Base-by-base conservation (phyloP, 176 grass and related monocot species). In the Oryza rufipogon region DNA sequence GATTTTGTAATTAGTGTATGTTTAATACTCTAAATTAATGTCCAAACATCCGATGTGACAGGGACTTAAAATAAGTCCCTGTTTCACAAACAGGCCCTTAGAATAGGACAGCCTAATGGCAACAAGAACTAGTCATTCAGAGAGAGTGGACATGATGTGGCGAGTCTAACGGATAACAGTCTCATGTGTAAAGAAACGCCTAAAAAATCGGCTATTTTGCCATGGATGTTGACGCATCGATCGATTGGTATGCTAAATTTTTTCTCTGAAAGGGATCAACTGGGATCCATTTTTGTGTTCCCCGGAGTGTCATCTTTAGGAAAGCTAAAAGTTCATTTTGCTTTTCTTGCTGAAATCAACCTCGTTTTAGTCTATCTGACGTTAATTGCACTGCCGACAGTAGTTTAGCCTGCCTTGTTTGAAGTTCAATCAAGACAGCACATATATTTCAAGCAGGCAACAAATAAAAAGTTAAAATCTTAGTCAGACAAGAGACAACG, bases 211-310 rank as follows among this genome's bases (percentile, higher is more conserved):
- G 36, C 58, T 32, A 34, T 36, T 45, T 78, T 69, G 61, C 64
- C 4, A 64, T 61, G 20, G 71, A 87, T 48, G 79, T 39, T 70
- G 75, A 54, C 75, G 49, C 63, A 64, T 26, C 49, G 8, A 80
- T 70, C 22, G 11, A 79, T 58, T 8, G 47, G 17, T 33, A 42
- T 60, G 66, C 19, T 10, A 48, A 72, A 26, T 46, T 47, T 67
- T 72, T 30, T 20, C 60, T 22, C 52, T 46, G 73, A 73, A 81
- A 85, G 20, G 78, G 88, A 58, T 71, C 15, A 75, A 71, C 36
- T 46, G n/a, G 25, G 66, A 23, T 6, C 65, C 32, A 68, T 34
- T 51, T 75, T 54, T 20, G 30, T 52, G 30, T 22, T 75, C 14
- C 26, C 22, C 20, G 8, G 72, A 71, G 67, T 58, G 65, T 78